A percentile compares a stretch with the other conserved stretches of the same genome.
phyloP scores from a whole-genome alignment of 2,329 filamentous ascomycete species.

The Trichoderma simmonsii region DNA sequence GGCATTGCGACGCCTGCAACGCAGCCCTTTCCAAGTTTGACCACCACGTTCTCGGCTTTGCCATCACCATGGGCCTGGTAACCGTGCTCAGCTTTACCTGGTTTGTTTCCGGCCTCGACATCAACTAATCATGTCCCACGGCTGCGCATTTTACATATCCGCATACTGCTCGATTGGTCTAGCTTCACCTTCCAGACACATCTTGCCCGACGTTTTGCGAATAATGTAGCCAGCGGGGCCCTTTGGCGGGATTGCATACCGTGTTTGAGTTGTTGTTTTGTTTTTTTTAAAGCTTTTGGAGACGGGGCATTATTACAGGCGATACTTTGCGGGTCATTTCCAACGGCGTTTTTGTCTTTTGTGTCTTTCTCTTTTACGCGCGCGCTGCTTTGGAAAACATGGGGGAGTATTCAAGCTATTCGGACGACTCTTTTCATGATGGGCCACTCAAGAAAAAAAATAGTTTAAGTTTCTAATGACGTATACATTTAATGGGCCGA shows the following conservation, averaged over 20 bases:
- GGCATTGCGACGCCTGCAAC: slow-evolving; percentile 58
- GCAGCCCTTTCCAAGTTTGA: slow-evolving; percentile 48
- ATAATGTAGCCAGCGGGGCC: not conserved
- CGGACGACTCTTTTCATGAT: slow-evolving; percentile 19
- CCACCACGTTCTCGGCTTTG: slow-evolving; percentile 47
- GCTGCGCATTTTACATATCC: not conserved
- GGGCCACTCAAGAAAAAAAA: slow-evolving; percentile 7
- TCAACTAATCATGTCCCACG: slow-evolving; percentile 26
- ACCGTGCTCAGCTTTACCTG: slow-evolving; percentile 62
- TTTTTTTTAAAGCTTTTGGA: not conserved
- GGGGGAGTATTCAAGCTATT: slow-evolving; percentile 1
- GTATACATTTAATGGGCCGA: slow-evolving; percentile 18
- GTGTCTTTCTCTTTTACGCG: not conserved
- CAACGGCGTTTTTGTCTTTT: slow-evolving; percentile 14
- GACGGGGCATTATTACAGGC: not conserved
- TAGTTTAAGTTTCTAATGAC: slow-evolving; percentile 19
- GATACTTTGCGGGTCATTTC: slow-evolving; percentile 14
- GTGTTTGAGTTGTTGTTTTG: not conserved
- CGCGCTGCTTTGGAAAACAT: slow-evolving; percentile 13
- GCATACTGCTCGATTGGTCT: not conserved
- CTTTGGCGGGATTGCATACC: not conserved
- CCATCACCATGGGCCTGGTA: slow-evolving; percentile 51
- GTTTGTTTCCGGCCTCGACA: slow-evolving; percentile 55
- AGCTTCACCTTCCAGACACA: not conserved
- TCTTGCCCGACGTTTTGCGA: not conserved